Base-by-base conservation (phyloP, 768 basidiomycete species). In the Arthromyces matolae region DNA sequence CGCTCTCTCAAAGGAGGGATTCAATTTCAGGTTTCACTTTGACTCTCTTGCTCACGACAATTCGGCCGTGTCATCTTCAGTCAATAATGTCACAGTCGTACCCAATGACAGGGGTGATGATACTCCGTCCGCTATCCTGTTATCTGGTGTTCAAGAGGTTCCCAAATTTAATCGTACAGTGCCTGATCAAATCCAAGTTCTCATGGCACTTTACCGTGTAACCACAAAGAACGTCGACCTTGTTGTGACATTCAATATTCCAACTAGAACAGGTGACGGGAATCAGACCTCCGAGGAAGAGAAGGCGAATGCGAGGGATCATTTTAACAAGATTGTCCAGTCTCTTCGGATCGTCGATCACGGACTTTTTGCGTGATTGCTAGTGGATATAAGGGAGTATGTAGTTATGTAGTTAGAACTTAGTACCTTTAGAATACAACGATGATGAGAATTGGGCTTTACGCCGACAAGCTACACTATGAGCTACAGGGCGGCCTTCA, bases 21-120 rank as follows among this genome's bases (percentile, higher is more conserved):
- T 42, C 41, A 14, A 33, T 44, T 23, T 14, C 65, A 99, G 95
- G 64, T 93, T 86, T 59, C 94, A 96, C 69, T 96, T 96, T 54
- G 77, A 83, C 44, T 86, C 93, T 1, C 67, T 98, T 35, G 94
- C 93, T 10, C 83, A 95, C 58, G 96, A 98, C 68, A 98, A 96
- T 61, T 71, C 77, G 19, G 90, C 95, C 5, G 54, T 65, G 33
- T 73, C 74, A 8, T 67, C 71, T 8, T 61, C 63, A 19, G 73
- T 93, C 16, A 49, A 73, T 16, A 62, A 60, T 2, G 64, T 81
- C 22, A 48, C 52, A n/a, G 58, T 70, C 3, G 52, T 75, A 27
- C 59, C 63, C 44, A 73, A 79, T 58, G 62, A 68, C 55, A 61
- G 67, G 55, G 67, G 68, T 22, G 78, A 77, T 55, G 51, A 58